A percentile compares a stretch with the other conserved stretches of the same genome.
phyloP scores from a whole-genome alignment of 805 yeast genomes.

The Yarrowia bubula region DNA sequence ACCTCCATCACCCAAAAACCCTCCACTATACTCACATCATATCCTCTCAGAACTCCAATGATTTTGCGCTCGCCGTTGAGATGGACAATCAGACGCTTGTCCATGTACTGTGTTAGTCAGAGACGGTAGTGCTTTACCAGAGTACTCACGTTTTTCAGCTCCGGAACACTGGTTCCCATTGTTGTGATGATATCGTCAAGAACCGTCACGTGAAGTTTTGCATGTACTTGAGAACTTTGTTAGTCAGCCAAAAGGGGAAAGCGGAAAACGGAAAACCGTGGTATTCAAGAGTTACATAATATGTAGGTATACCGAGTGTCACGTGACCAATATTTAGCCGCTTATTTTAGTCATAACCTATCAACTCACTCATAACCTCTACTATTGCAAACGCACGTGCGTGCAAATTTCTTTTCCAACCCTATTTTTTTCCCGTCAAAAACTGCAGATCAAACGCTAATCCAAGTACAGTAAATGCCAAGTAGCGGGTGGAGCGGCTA shows the following conservation, averaged over 20 bases:
- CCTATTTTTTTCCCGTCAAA: neutral
- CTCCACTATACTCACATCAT: conserved; percentile 50
- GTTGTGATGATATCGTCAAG: conserved; percentile 29
- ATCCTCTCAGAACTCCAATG: conserved; percentile 81
- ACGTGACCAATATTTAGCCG: too few relatives aligned
- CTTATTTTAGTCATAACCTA: too few relatives aligned
- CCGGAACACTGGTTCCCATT: conserved; percentile 37
- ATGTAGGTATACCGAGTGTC: too few relatives aligned
- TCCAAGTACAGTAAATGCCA: neutral
- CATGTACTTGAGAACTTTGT: neutral
- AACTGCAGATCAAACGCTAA: neutral
- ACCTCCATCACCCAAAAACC: conserved; percentile 30
- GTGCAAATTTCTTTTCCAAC: neutral
- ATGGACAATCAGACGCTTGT: conserved; percentile 68
- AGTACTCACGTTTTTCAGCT: conserved; percentile 37
- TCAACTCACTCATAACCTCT: neutral
- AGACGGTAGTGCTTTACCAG: neutral
- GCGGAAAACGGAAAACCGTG: too few relatives aligned
- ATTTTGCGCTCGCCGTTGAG: conserved; percentile 77
- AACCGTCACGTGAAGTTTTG: neutral
- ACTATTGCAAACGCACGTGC: neutral
- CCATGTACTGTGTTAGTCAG: conserved; percentile 57
- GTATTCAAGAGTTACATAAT: too few relatives aligned
- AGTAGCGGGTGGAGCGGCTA: neutral
- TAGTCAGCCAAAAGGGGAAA: neutral